Conservation (phyloP, 1,139 yeast species). For the Suhomyces choctaworum region DNA sequence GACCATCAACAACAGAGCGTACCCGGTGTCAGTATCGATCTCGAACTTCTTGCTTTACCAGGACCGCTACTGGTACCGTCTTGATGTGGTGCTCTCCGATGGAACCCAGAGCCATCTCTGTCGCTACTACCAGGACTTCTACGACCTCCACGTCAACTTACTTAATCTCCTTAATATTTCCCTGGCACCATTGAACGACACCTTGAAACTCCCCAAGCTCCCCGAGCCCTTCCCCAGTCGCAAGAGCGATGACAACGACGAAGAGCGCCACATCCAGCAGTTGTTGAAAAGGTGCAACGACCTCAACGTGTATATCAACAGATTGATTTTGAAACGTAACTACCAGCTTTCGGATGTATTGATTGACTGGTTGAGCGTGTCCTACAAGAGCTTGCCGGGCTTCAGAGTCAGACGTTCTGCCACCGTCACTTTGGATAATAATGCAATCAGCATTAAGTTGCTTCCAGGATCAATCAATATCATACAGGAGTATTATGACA, state of each 20-base stretch:
- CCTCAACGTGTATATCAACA: slow-evolving; percentile 36
- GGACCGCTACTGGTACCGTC: slow-evolving; percentile 44
- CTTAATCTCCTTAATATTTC: slow-evolving; percentile 21
- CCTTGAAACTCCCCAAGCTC: slow-evolving; percentile 36
- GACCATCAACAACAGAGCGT: slow-evolving; percentile 34
- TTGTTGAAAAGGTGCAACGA: slow-evolving; percentile 35
- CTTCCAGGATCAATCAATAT: slow-evolving; percentile 20
- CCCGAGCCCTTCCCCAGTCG: slow-evolving; percentile 44
- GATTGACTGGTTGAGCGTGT: slow-evolving; percentile 34
- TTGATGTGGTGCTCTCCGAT: slow-evolving; percentile 38
- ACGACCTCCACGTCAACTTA: slow-evolving; percentile 37
- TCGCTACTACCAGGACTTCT: slow-evolving; percentile 47
- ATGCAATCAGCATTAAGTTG: slow-evolving; percentile 17
- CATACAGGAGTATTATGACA: slow-evolving; percentile 15
- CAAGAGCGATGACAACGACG: slow-evolving; percentile 15
- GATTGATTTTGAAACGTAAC: slow-evolving; percentile 26
- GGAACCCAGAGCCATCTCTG: slow-evolving; percentile 32
- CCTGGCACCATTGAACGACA: slow-evolving; percentile 15
- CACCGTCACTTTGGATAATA: slow-evolving; percentile 12
- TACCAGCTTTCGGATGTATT: slow-evolving; percentile 30
- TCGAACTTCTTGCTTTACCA: slow-evolving; percentile 37
- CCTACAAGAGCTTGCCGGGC: slow-evolving; percentile 26
- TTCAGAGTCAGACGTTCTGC: slow-evolving; percentile 12
- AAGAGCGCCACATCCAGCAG: slow-evolving; percentile 16
- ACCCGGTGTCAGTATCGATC: slow-evolving; percentile 34